Conservation (phyloP, 1,284 basidiomycete genomes). For the Boletus nobilissimus region DNA sequence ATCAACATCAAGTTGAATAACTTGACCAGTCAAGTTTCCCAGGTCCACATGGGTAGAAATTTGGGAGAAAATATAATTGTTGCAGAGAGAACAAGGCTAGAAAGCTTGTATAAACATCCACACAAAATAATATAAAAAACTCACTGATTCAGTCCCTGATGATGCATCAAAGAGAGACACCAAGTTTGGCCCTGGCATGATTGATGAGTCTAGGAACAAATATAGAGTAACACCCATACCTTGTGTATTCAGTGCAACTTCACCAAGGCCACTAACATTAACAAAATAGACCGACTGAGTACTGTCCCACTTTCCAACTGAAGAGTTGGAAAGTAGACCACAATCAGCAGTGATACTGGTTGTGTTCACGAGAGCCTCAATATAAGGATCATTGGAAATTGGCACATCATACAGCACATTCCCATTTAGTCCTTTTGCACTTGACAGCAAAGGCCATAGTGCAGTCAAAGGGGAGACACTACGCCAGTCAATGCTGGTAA, state of each 20-base stretch:
- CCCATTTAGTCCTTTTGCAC: conserved; percentile 23
- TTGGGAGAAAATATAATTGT: conserved; percentile 5
- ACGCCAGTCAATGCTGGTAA: conserved; percentile 19
- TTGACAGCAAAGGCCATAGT: conserved; percentile 14
- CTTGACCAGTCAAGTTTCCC: not conserved
- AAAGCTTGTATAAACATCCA: not conserved
- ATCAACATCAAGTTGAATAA: not conserved
- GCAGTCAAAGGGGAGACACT: conserved; percentile 1
- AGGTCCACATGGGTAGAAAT: conserved; percentile 10
- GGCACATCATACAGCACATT: conserved; percentile 31
- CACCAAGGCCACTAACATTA: conserved; percentile 21
- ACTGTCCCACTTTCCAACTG: not conserved
- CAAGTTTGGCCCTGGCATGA: not conserved
- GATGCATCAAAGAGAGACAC: not conserved
- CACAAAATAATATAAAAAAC: not conserved
- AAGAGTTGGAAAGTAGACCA: conserved; percentile 19
- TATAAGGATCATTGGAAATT: not conserved
- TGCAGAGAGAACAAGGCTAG: not conserved
- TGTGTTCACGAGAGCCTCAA: conserved; percentile 22
- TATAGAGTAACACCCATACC: not conserved
- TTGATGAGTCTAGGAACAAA: not conserved
- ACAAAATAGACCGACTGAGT: not conserved
- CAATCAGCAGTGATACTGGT: conserved; percentile 27
- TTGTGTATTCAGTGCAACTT: not conserved
- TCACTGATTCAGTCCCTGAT: not conserved